Conservation (phyloP, 345 rosid genomes). For the Anacardium occidentale region DNA sequence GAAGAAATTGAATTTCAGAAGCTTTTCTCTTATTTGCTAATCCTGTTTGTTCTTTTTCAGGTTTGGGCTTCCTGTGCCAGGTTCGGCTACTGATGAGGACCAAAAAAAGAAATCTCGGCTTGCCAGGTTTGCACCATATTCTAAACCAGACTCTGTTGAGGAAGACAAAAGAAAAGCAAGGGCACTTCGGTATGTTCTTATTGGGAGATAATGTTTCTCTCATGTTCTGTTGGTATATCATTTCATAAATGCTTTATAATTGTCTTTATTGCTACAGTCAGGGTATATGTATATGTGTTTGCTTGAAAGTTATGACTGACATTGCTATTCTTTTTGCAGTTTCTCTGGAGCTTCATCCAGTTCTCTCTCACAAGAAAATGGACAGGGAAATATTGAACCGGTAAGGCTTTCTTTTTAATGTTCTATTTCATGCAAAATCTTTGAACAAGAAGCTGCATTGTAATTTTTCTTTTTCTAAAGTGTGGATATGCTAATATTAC, state of each 20-base stretch:
- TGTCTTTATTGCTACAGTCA: not conserved
- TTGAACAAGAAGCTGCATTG: not conserved
- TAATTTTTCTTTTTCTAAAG: not conserved
- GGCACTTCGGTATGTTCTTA: conserved; percentile 57
- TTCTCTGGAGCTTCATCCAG: conserved; percentile 53
- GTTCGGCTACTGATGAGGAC: conserved; percentile 49
- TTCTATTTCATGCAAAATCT: not conserved
- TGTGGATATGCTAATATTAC: conserved; percentile 5
- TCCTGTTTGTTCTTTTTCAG: conserved; percentile 30
- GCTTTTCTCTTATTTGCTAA: conserved; percentile 1
- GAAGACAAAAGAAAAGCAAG: conserved; percentile 84
- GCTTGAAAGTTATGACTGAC: conserved; percentile 4
- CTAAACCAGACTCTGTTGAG: conserved; percentile 55
- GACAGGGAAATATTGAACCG: conserved; percentile 46
- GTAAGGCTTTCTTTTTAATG: conserved; percentile 31
- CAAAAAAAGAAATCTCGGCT: conserved; percentile 86
- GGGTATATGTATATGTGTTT: not conserved
- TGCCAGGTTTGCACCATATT: conserved; percentile 58
- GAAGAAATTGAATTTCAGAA: not conserved
- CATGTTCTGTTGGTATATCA: not conserved
- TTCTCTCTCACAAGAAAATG: conserved; percentile 48
- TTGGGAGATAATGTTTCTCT: conserved; percentile 8
- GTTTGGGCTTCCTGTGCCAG: conserved; percentile 62
- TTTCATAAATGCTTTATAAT: conserved; percentile 6
- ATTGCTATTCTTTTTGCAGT: conserved; percentile 33